Evolutionary conservation across 148 eudicot genomes (phyloP).

Genomic region (Camellia sinensis): DNA sequence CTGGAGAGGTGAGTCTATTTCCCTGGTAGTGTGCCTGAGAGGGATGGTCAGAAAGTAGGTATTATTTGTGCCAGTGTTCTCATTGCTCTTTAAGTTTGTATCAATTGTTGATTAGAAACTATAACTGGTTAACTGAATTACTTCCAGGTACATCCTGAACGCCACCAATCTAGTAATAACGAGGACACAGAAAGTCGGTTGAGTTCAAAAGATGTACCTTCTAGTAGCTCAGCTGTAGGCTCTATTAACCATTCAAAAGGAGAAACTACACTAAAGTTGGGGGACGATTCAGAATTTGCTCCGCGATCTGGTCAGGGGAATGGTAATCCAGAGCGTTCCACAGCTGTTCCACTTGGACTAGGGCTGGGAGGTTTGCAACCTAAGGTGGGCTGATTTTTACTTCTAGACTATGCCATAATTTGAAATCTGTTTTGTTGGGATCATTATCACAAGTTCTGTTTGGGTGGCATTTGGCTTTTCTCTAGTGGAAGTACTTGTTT

Average conservation of each 20-base stretch:
- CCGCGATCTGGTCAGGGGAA: conserved; percentile 31
- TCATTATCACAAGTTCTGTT: neutral
- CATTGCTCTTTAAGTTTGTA: neutral
- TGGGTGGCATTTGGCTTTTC: neutral
- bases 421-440: neutral
- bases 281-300: conserved; percentile 14
- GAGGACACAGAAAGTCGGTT: conserved; percentile 16
- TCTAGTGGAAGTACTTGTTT: neutral
- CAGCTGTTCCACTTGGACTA: conserved; percentile 74
- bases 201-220: conserved; percentile 28
- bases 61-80: conserved; percentile 1
- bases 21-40: conserved; percentile 14
- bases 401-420: neutral
- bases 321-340: conserved; percentile 34
- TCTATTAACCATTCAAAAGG: too few relatives aligned
- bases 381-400: conserved; percentile 45
- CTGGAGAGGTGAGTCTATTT: conserved; percentile 17
- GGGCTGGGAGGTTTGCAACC: conserved; percentile 91
- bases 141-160: conserved; percentile 29
- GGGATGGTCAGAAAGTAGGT: conserved; percentile 40
- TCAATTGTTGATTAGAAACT: conserved; percentile 1
- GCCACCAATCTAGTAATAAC: conserved; percentile 16
- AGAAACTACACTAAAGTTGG: too few relatives aligned
- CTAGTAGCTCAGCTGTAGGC: conserved; percentile 2
- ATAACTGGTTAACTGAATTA: conserved; percentile 10